Evolutionary conservation across 176 grass and related monocot species (phyloP), one percentile per base, ranked within the genome.

Genomic region (Carex littledalei): DNA sequence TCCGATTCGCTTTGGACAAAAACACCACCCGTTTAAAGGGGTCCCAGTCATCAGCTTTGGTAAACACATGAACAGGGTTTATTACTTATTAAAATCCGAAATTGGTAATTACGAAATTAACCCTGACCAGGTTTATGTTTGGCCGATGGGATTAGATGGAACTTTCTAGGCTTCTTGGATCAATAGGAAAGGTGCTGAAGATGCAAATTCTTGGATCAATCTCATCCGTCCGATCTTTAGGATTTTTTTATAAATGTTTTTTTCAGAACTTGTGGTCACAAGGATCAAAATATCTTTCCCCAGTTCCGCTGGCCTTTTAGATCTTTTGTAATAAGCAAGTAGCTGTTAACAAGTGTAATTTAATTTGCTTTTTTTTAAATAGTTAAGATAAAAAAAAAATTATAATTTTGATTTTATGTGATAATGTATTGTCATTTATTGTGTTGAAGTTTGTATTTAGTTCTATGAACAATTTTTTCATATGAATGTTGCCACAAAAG

Each of bases 71-170:
- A 54, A 76, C 11, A 26, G 5, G 72, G 54, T 24, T 31, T 13
- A 45, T 11, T 47, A 52, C 70, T 43, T 20, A 2, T 43, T 20
- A 2, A 15, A 74, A 56, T 78, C 22, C 6, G 12, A 45, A 78
- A 22, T 24, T 32, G 26, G 20, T 31, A 77, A 78, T 78, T 16
- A 78, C 74, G 52, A 26, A 78, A 34, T 57, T 56, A 9, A 18
- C 52, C 74, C 53, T 6, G 52, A 13, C 45, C 13, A 34, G 55
- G 67, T 72, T 72, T 72, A 17, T 57, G 53, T 54, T 77, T 77
- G 73, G 49, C 49, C 50, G 74, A 50, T 78, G 22, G 74, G 50
- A 31, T 77, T 77, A 32, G 52, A 78, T 78, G 74, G 24, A 78
- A 78, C 22, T 4, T 78, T 78, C 74, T 78, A 78, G 74, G 14